phyloP scores from a whole-genome alignment of 2,329 filamentous ascomycete genomes.

The Neofusicoccum ribis region DNA sequence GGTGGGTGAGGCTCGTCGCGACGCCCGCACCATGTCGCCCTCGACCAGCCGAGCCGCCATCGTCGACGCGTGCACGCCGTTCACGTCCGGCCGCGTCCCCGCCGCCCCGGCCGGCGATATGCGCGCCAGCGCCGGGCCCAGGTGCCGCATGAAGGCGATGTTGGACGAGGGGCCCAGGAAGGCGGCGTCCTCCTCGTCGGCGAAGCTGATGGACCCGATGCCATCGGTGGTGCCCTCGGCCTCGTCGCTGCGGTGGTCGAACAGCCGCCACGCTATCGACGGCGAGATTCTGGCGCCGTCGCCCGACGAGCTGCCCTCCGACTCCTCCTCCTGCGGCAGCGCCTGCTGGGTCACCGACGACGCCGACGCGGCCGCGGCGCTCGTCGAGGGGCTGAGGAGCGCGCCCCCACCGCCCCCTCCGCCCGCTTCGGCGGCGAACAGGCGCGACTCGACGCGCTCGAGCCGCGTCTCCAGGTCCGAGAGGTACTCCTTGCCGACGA shows the following conservation, averaged over 20 bases:
- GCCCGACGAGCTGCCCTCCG: not conserved
- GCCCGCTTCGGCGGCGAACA: not conserved
- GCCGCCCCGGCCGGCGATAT: constrained; percentile 19
- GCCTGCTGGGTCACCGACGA: not conserved
- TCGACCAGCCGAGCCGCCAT: constrained; percentile 19
- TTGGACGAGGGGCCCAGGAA: constrained; percentile 46
- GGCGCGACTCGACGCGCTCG: not conserved
- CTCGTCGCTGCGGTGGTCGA: constrained; percentile 7
- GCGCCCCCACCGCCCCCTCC: not conserved
- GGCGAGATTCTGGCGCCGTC: too few relatives aligned
- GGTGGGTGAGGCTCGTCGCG: constrained; percentile 26
- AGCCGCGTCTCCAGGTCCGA: not conserved
- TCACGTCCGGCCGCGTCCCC: not conserved
- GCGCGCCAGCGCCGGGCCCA: constrained; percentile 31
- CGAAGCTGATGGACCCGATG: constrained; percentile 39
- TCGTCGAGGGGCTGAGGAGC: not conserved
- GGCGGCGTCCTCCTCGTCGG: constrained; percentile 38
- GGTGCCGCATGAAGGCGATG: constrained; percentile 42
- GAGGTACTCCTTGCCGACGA: constrained; percentile 42
- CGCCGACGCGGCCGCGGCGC: not conserved
- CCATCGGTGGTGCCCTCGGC: constrained; percentile 36
- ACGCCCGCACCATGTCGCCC: constrained; percentile 25
- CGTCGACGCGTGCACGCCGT: not conserved
- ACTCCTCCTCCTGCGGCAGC: not conserved
- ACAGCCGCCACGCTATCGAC: not conserved